Evolutionary conservation across 2,329 filamentous ascomycete species (phyloP), one percentile per base, ranked within the genome.

Genomic region (Thielaviopsis punctulata): DNA sequence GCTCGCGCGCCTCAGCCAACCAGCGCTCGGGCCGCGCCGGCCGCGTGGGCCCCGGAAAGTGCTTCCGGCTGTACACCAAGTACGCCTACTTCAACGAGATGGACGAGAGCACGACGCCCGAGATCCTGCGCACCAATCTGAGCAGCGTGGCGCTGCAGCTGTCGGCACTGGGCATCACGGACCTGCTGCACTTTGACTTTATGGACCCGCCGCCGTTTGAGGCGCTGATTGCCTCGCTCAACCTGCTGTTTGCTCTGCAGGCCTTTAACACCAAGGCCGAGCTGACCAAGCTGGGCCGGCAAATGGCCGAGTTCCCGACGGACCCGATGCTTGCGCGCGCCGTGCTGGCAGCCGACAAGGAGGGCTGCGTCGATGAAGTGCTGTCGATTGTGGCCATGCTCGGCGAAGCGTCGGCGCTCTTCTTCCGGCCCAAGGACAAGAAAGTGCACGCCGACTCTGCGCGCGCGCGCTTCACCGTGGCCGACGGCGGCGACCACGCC

Each of bases 361-460:
- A 90, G 58, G 85, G 85, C n/a, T 95, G 90, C 60, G 86, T 95
- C 0, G 86, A 94, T 55, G 92, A 98, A 66, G 80, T 96, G 0
- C 71, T 98, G 15, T 88, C 85, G 0, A 86, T 96, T 48, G 86
- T 96, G n/a, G 80, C 89, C 43, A 95, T 96, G 86, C 76, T 96
- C 0, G 80, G 84, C 56, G 92, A 96, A 67, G 80, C 86, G 1
- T 87, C 83, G 3, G 82, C 88, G 0, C 75, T 98, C 4, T 98
- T 95, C 71, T 94, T 93, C 73, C 77, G 88, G 0, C 89, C 92
- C 19, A 95, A 95, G 63, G 89, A 98, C 68, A 95, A 96, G 72
- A 95, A 95, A 65, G 83, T 95, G 24, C 86, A 95, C 61, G 92
- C 92, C 12, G 90, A 98, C 65, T 86, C 84, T 56, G 92, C 92